Base-by-base conservation (phyloP, 2,329 filamentous ascomycete genomes). In the Catunica adiposa region DNA sequence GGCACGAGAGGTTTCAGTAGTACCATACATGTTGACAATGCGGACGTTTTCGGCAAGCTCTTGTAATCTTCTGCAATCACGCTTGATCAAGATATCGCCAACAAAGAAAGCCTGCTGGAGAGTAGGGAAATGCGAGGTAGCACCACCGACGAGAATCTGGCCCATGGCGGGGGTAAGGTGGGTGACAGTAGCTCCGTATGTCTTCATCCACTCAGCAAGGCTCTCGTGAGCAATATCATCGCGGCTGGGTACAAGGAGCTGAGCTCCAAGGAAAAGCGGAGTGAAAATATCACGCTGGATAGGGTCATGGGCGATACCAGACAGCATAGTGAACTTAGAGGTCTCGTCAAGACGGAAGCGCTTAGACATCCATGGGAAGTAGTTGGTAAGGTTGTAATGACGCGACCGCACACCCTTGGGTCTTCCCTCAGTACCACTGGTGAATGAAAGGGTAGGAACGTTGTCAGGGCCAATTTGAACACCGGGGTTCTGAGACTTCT, bases 81-180 rank as follows among this genome's bases (percentile, higher is more conserved):
- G 77, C 65, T 82, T 94, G 60, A 88, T 94, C 51, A 97, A 69
- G 34, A 96, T 74, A 64, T 97, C 90, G 31, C 92, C 92, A 1
- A 97, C 90, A 60, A 90, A 97, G 73, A 97, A 90, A 17, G 83
- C 88, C 57, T 80, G 75, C 57, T 83, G 75, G n/a, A 97, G 73
- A 11, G 77, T 74, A 1, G 87, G 84, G 63, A 96, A 94, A 61
- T 85, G 69, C 0, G 86, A 82, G 2, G 72, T 82, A 23, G 88
- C 85, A 61, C 86, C 87, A 46, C 89, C 89, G n/a, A 90, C 83
- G 1, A 97, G 72, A 59, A 97, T 92, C 63, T 96, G 87, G 56
- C 89, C 89, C 89, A 97, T 96, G 57, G 92, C 92, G 8, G 92
- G 92, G 1, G 92, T 98, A 40, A 97, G 71, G 68, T 97, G 92